A percentile compares a stretch with the other conserved stretches of the same genome.
phyloP scores from a whole-genome alignment of 495 filamentous ascomycete genomes.

The Diplogelasinospora grovesii region DNA sequence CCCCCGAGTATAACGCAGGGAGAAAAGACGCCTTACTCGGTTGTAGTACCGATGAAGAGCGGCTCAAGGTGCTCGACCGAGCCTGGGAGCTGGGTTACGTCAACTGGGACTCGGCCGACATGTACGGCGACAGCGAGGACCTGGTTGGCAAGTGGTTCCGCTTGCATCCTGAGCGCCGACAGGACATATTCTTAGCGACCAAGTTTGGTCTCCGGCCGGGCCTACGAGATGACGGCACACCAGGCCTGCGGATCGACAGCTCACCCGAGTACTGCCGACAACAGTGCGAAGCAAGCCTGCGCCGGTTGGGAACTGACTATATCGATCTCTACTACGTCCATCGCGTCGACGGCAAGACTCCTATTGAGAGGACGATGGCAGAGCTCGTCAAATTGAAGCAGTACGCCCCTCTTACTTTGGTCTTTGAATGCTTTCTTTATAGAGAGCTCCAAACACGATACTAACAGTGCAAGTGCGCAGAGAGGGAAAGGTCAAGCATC shows the following conservation, averaged over 20 bases:
- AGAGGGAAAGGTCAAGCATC: constrained; percentile 45
- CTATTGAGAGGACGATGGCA: constrained; percentile 59
- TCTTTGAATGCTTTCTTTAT: neutral
- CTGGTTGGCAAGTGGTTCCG: constrained; percentile 50
- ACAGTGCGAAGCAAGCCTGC: constrained; percentile 46
- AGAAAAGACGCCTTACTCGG: too few species aligned
- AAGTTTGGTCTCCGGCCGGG: constrained; percentile 38
- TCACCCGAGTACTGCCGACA: constrained; percentile 47
- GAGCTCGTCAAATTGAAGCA: constrained; percentile 40
- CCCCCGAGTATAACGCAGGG: too few species aligned
- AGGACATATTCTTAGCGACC: constrained; percentile 51
- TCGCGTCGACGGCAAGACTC: constrained; percentile 45
- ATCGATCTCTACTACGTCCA: constrained; percentile 62
- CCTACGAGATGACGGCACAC: constrained; percentile 3
- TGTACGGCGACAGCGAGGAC: constrained; percentile 45
- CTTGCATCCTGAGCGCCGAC: constrained; percentile 38
- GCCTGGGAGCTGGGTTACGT: constrained; percentile 41
- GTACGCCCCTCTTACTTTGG: constrained; percentile 8
- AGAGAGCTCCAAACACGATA: neutral
- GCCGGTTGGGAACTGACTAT: constrained; percentile 40
- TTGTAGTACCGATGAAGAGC: constrained; percentile 34
- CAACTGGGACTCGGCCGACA: constrained; percentile 46
- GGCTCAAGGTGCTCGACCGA: constrained; percentile 41
- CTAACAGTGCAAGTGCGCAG: constrained; percentile 13
- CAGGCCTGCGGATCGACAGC: constrained; percentile 28